phyloP scores from a whole-genome alignment of 139 green algal species.

The Deuterostichococcus epilithicus region DNA sequence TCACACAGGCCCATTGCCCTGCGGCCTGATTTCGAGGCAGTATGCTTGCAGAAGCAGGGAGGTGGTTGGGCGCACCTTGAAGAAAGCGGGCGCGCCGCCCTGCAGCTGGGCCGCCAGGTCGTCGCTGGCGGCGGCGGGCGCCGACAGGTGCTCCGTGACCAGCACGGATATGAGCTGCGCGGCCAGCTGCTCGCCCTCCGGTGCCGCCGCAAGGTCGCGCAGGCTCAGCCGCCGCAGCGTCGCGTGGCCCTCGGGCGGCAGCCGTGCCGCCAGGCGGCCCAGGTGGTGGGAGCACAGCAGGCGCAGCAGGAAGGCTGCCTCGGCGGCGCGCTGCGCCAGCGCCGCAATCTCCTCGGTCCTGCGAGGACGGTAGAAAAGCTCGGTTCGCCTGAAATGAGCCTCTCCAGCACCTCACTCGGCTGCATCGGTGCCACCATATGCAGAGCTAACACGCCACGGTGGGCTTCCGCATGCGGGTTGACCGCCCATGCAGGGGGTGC shows the following conservation, averaged over 20 bases:
- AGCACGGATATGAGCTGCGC: constrained; percentile 62
- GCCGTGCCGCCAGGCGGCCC: constrained; percentile 43
- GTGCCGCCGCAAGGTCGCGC: constrained; percentile 56
- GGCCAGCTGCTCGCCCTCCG: constrained; percentile 53
- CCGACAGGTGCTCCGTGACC: constrained; percentile 53
- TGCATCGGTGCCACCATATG: no score
- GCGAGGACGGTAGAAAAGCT: background rate
- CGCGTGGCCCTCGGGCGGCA: constrained; percentile 16
- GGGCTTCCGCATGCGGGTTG: no score
- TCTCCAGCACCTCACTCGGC: no score
- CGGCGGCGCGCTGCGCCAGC: constrained; percentile 46
- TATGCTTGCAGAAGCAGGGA: no score
- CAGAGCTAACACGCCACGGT: no score
- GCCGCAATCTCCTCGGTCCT: constrained; percentile 35
- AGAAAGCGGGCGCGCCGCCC: constrained; percentile 63
- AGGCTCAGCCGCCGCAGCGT: constrained; percentile 34
- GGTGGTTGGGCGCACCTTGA: constrained; percentile 29
- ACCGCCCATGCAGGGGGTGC: no score
- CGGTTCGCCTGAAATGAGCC: no score
- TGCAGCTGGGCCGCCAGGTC: constrained; percentile 60
- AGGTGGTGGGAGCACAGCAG: constrained; percentile 41
- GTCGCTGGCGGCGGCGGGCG: constrained; percentile 31
- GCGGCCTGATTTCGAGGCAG: no score
- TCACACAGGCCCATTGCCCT: no score
- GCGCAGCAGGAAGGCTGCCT: constrained; percentile 64